Conservation (phyloP, 2,329 filamentous ascomycete species). For the Hortaea sp. region DNA sequence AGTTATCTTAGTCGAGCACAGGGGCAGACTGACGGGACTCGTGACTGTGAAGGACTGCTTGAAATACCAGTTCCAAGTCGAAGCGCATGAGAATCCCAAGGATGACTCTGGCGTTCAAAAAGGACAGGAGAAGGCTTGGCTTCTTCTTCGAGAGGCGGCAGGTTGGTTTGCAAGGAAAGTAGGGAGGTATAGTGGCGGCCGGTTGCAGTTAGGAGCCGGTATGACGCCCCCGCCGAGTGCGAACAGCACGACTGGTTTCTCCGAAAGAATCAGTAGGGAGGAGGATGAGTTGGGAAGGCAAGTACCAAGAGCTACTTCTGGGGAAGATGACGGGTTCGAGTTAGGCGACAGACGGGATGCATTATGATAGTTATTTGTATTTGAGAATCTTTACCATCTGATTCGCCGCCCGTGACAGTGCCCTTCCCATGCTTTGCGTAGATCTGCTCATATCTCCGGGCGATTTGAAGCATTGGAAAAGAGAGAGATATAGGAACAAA, state of each 20-base stretch:
- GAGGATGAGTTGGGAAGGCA: background rate
- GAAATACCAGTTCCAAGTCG: constrained; percentile 94
- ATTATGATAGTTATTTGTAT: too few species aligned
- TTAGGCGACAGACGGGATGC: background rate
- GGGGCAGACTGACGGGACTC: constrained; percentile 70
- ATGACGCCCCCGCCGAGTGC: constrained; percentile 2
- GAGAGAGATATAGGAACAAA: too few species aligned
- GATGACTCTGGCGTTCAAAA: constrained; percentile 46
- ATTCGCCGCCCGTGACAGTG: too few species aligned
- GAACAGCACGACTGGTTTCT: background rate
- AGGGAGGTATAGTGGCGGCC: constrained; percentile 11
- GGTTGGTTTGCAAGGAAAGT: constrained; percentile 18
- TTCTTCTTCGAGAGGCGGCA: constrained; percentile 17
- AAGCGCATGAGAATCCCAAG: constrained; percentile 67
- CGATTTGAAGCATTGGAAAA: too few species aligned
- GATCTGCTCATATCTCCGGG: too few species aligned
- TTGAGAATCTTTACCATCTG: too few species aligned
- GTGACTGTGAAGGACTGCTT: constrained; percentile 96
- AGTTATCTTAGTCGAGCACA: constrained; percentile 85
- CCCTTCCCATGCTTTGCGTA: too few species aligned
- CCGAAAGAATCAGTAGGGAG: background rate
- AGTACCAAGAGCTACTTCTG: background rate
- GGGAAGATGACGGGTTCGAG: background rate
- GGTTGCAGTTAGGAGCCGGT: constrained; percentile 15
- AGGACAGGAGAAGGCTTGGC: constrained; percentile 58